Conservation (phyloP, 345 rosid genomes). For the Gossypium raimondii region DNA sequence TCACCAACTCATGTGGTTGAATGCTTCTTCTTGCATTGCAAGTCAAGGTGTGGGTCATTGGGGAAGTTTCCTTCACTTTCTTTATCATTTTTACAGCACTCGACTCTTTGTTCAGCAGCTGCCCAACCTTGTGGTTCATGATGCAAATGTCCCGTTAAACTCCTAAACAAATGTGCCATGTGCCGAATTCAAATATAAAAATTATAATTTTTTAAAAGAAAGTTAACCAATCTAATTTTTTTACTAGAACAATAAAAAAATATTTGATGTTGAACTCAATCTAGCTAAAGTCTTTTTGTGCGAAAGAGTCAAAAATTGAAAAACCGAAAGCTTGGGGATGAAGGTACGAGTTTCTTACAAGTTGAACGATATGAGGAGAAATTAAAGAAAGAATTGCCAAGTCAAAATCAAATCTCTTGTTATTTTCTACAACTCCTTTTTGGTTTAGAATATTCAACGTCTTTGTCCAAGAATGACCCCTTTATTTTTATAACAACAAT, state of each 20-base stretch:
- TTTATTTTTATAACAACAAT: background rate
- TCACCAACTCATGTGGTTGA: background rate
- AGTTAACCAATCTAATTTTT: too few species aligned
- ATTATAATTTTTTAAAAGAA: too few species aligned
- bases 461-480: background rate
- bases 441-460: background rate
- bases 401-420: slow-evolving; percentile 9
- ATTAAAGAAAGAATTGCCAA: background rate
- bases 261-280: background rate
- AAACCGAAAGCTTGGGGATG: slow-evolving; percentile 12
- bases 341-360: slow-evolving; percentile 19
- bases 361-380: background rate
- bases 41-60: slow-evolving; percentile 31
- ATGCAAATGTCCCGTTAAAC: too few species aligned
- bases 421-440: background rate
- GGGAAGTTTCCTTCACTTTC: slow-evolving; percentile 7
- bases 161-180: too few species aligned
- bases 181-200: too few species aligned
- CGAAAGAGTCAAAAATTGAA: background rate
- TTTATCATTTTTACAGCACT: too few species aligned
- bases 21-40: background rate
- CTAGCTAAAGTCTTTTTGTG: background rate
- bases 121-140: too few species aligned
- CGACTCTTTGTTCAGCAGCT: too few species aligned
- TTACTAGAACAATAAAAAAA: background rate